phyloP scores from a whole-genome alignment of 352 stramenopile species.

The Phytopythium aichiense region DNA sequence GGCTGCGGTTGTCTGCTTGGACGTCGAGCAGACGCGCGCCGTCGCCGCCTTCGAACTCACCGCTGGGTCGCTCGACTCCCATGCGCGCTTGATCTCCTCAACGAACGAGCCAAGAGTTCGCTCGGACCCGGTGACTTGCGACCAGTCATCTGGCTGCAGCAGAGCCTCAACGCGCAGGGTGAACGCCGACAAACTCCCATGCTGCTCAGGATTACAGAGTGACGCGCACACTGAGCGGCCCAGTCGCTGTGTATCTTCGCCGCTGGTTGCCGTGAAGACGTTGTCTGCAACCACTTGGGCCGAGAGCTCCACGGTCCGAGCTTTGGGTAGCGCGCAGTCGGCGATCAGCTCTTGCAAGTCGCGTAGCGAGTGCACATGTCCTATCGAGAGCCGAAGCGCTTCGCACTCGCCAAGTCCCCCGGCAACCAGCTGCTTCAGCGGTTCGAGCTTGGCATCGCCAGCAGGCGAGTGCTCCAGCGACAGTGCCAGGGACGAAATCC shows the following conservation, averaged over 20 bases:
- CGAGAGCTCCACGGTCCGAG: constrained; percentile 20
- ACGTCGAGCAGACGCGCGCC: background rate
- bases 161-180: background rate
- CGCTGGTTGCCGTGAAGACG: background rate
- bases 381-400: constrained; percentile 28
- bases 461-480: constrained; percentile 9
- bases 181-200: background rate
- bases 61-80: background rate
- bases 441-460: constrained; percentile 7
- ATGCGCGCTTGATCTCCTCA: background rate
- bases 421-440: constrained; percentile 31
- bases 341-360: constrained; percentile 15
- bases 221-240: background rate
- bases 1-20: background rate
- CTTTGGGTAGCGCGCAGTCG: constrained; percentile 14
- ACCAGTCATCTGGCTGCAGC: background rate
- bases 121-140: background rate
- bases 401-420: constrained; percentile 44
- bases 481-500: constrained; percentile 10
- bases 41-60: background rate
- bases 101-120: background rate
- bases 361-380: constrained; percentile 16
- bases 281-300: background rate
- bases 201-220: background rate
- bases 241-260: background rate